Evolutionary conservation across 345 rosid species (phyloP).

Genomic region (Cardamine occulta): DNA sequence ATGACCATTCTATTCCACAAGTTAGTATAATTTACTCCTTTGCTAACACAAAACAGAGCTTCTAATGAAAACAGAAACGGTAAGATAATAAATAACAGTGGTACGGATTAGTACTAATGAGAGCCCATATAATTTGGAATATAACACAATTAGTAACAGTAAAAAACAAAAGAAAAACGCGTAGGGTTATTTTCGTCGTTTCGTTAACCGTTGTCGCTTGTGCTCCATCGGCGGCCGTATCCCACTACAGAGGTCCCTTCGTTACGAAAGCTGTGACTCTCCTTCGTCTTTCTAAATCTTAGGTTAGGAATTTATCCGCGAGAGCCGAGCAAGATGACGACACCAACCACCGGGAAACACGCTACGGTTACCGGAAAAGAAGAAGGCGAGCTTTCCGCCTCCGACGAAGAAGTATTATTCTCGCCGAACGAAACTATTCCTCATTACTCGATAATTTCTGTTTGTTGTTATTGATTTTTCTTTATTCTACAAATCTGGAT

Average conservation of each 20-base stretch:
- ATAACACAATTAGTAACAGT: not conserved
- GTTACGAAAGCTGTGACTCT: conserved; percentile 8
- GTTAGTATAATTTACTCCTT: not conserved
- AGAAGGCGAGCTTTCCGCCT: conserved; percentile 88
- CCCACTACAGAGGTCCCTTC: not conserved
- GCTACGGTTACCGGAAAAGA: conserved; percentile 48
- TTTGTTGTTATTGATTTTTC: conserved; percentile 1
- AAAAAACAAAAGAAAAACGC: not conserved
- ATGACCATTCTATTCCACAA: not conserved
- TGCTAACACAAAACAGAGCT: too few relatives aligned
- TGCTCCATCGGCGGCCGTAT: conserved; percentile 33
- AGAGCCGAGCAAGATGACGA: conserved; percentile 26
- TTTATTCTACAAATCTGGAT: not conserved
- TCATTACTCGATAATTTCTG: not conserved
- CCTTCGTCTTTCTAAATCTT: not conserved
- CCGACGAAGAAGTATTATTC: conserved; percentile 59
- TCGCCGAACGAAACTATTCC: not conserved
- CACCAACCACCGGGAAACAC: conserved; percentile 36
- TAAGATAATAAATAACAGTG: too few relatives aligned
- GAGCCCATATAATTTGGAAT: too few relatives aligned
- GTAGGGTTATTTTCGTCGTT: conserved; percentile 32
- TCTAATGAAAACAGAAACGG: too few relatives aligned
- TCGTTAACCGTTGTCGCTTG: conserved; percentile 11
- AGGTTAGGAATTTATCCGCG: not conserved
- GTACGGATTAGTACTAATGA: too few relatives aligned